These are phyloP conservation scores for Ophiocordyceps camponoti-leonardi DNA, from an alignment of 2,329 filamentous ascomycete species.

Conservation along the genomic window DNA sequence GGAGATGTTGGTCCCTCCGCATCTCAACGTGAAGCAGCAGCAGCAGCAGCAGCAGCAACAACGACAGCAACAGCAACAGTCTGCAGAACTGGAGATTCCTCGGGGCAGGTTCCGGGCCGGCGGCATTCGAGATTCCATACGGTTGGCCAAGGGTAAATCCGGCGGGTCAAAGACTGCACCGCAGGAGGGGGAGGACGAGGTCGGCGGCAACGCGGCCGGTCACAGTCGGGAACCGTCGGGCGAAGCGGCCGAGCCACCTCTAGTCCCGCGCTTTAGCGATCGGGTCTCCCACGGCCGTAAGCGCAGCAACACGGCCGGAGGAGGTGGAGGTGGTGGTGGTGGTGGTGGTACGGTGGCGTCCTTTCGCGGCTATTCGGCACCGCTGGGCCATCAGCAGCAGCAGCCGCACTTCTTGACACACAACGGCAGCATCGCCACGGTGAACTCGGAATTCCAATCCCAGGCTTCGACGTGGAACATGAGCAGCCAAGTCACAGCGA, in stretches of 20 bases:
- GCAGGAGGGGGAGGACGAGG: slow-evolving; percentile 17
- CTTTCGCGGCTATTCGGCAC: slow-evolving; percentile 63
- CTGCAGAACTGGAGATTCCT: slow-evolving; percentile 27
- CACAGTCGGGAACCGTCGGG: slow-evolving; percentile 30
- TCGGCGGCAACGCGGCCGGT: slow-evolving; percentile 16
- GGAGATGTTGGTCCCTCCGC: slow-evolving; percentile 44
- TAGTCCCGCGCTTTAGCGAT: slow-evolving; percentile 53
- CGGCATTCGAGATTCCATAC: slow-evolving; percentile 74
- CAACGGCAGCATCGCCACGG: slow-evolving; percentile 30
- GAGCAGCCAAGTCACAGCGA: slow-evolving; percentile 17
- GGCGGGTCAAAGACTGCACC: slow-evolving; percentile 29
- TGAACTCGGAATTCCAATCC: slow-evolving; percentile 41
- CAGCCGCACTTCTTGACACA: slow-evolving; percentile 25
- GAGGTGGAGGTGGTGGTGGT: no score
- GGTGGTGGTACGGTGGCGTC: slow-evolving; percentile 51
- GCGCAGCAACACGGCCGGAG: slow-evolving; percentile 80
- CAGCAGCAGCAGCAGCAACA: slow-evolving; percentile 22
- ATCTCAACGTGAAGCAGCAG: slow-evolving; percentile 20
- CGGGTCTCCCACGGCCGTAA: slow-evolving; percentile 57
- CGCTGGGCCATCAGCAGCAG: slow-evolving; percentile 37
- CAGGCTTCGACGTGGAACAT: slow-evolving; percentile 30
- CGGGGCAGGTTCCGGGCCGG: slow-evolving; percentile 26
- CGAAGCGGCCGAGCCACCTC: slow-evolving; percentile 53
- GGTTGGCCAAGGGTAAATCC: slow-evolving; percentile 59
- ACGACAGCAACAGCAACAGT: slow-evolving; percentile 21